A percentile compares a stretch with the other conserved stretches of the same genome.
Conservation (phyloP, 441 rosid species). For the Mallotus repandus region DNA sequence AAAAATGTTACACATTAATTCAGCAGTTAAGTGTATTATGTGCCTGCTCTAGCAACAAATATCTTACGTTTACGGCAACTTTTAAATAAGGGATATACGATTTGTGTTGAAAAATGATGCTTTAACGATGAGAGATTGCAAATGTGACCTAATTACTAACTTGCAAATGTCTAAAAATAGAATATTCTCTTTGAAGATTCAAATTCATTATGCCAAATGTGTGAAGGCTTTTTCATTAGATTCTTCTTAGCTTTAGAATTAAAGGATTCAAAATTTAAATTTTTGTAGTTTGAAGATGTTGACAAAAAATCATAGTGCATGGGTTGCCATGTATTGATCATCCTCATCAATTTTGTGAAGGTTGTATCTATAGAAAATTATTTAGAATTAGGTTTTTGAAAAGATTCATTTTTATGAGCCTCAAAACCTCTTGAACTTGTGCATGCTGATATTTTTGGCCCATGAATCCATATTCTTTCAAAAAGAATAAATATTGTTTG, state of each 20-base stretch:
- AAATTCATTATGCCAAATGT: too few species aligned
- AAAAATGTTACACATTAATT: neutral
- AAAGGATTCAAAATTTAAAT: neutral
- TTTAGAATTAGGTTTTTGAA: neutral
- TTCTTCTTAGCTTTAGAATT: too few species aligned
- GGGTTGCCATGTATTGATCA: slow-evolving; percentile 5
- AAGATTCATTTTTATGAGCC: neutral
- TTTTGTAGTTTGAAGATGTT: slow-evolving; percentile 8
- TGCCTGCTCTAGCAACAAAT: neutral
- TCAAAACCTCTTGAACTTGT: slow-evolving; percentile 1
- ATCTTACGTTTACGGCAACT: slow-evolving; percentile 9
- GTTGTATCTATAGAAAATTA: neutral
- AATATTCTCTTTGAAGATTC: too few species aligned
- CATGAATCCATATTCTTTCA: neutral
- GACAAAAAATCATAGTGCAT: neutral
- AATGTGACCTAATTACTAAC: neutral
- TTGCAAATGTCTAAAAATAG: too few species aligned
- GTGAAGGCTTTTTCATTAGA: too few species aligned
- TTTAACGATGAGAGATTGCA: neutral
- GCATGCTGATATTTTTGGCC: slow-evolving; percentile 14
- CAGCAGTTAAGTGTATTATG: slow-evolving; percentile 7
- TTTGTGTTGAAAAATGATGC: neutral
- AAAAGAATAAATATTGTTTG: slow-evolving; percentile 14
- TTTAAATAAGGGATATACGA: slow-evolving; percentile 7
- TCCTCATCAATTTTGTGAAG: neutral